Base-by-base conservation (phyloP, 192 early-diverging fungal genomes). In the Coemansia sp. region DNA sequence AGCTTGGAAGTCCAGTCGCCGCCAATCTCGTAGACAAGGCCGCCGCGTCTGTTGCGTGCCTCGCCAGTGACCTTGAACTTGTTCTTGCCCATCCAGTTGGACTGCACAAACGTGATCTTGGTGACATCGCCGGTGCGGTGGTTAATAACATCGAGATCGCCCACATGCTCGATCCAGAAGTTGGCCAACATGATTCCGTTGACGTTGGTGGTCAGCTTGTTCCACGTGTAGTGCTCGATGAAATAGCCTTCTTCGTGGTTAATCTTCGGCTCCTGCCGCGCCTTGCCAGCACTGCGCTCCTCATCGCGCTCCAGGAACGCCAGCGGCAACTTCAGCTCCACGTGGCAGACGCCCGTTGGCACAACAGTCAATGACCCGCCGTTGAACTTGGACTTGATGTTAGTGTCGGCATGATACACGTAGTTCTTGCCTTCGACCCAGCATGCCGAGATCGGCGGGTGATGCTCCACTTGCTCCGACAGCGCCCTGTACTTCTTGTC, bases 381-480 rank as follows among this genome's bases (percentile, higher is more conserved):
- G 87, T 91, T 93, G 77, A 96, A 94, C 75, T 91, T 91, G 64
- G 87, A 89, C 68, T 91, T 91, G 42, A 94, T 91, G 71, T 94
- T 91, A 16, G 92, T 91, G 75, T 95, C 94, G 12, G 93, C 92
- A 71, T 89, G 93, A 64, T 92, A 94, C 37, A 87, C 74, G 69
- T 92, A 95, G 75, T 90, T 88, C 9, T 88, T 84, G 6, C 90
- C 90, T 52, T 95, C 94, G 59, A 90, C 90, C 83, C 90, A 90
- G 78, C 92, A 95, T 8, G 94, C 94, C 39, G 88, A 90, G 53
- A 95, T 89, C 8, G 94, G 94, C 87, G 94, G 94, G 71, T 95
- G 94, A 70, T 95, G 94, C 45, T 85, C 86, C 9, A 95, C 94
- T 75, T 95, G 94, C 76, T 95, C 94, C 0, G 92, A 92, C 52